Base-by-base conservation (phyloP, 1,284 basidiomycete species). In the Vanrija pseudolonga region DNA sequence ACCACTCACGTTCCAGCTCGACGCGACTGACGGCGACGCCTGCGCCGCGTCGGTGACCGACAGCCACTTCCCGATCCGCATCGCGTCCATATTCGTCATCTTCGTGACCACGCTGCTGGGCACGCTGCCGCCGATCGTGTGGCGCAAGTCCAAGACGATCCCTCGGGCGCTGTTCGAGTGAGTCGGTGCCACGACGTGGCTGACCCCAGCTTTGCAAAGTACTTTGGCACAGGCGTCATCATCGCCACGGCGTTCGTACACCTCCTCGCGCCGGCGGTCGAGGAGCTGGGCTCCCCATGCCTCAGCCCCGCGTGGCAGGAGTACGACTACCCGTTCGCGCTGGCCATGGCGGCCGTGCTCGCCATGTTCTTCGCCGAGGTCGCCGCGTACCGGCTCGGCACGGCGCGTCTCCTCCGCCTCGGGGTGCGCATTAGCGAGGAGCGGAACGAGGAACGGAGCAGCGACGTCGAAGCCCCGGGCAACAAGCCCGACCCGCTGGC, bases 211-310 rank as follows among this genome's bases (percentile, higher is more conserved):
- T 92, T 95, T 69, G 88, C 89, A 26, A 96, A 95, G 76, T 98
- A 89, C 78, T 97, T 97, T 76, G 95, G 95, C 45, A 92, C 90
- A 7, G 91, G 90, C 26, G 89, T 95, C 57, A 93, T 94, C 69
- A 89, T 98, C 60, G 91, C 91, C 0, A 98, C 95, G 2, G 87
- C 87, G 0, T 92, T 93, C 71, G 91, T 93, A 55, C 90, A 93
- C 72, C 81, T 96, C 0, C 79, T 96, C 7, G 78, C 83, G 4
- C 88, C 92, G 0, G 92, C 84, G 0, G 77, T 89, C 45, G 83
- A 84, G 15, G 88, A 83, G 49, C 80, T 97, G 7, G 74, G 78
- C 15, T 88, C 86, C 0, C 76, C 80, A 11, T 97, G 93, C 76
- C 78, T 96, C n/a, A 69, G 80, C 0, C 76, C 81, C 1, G 81